phyloP scores from a whole-genome alignment of 2,329 filamentous ascomycete species.

The Bisporella sp. region DNA sequence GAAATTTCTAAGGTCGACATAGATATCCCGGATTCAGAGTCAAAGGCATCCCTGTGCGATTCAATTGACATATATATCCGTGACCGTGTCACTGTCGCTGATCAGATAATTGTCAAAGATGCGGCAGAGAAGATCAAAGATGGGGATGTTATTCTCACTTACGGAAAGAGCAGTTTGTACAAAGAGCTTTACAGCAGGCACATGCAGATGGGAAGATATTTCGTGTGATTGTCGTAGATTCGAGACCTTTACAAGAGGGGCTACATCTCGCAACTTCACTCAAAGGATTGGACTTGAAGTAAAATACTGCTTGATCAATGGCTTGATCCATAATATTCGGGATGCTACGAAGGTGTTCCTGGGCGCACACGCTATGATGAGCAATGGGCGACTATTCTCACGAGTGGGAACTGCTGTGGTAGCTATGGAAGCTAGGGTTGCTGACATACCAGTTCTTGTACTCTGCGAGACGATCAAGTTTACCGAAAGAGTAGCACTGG shows the following conservation, averaged over 20 bases:
- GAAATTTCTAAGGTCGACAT: slow-evolving; percentile 87
- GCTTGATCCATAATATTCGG: slow-evolving; percentile 66
- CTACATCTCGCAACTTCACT: slow-evolving; percentile 66
- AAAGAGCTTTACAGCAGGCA: slow-evolving; percentile 72
- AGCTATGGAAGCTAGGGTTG: slow-evolving; percentile 72
- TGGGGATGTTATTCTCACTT: slow-evolving; percentile 80
- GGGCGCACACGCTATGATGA: slow-evolving; percentile 90
- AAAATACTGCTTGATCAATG: slow-evolving; percentile 75
- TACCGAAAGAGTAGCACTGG: slow-evolving; percentile 79
- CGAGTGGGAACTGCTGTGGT: slow-evolving; percentile 81
- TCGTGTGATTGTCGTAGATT: slow-evolving; percentile 78
- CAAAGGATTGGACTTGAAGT: slow-evolving; percentile 59
- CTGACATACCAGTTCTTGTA: slow-evolving; percentile 75
- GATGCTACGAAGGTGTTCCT: slow-evolving; percentile 61
- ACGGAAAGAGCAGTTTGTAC: slow-evolving; percentile 79
- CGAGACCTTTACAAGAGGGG: slow-evolving; percentile 62
- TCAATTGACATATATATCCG: slow-evolving; percentile 86
- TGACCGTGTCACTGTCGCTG: slow-evolving; percentile 82
- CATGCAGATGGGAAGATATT: slow-evolving; percentile 66
- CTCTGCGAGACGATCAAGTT: slow-evolving; percentile 96
- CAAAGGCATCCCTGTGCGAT: slow-evolving; percentile 70
- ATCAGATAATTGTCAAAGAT: slow-evolving; percentile 74
- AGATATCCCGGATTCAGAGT: slow-evolving; percentile 71
- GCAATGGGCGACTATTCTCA: slow-evolving; percentile 85
- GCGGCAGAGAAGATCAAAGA: slow-evolving; percentile 70